Evolutionary conservation across 2,329 filamentous ascomycete genomes (phyloP).

Genomic region (Verticillium isaacii): DNA sequence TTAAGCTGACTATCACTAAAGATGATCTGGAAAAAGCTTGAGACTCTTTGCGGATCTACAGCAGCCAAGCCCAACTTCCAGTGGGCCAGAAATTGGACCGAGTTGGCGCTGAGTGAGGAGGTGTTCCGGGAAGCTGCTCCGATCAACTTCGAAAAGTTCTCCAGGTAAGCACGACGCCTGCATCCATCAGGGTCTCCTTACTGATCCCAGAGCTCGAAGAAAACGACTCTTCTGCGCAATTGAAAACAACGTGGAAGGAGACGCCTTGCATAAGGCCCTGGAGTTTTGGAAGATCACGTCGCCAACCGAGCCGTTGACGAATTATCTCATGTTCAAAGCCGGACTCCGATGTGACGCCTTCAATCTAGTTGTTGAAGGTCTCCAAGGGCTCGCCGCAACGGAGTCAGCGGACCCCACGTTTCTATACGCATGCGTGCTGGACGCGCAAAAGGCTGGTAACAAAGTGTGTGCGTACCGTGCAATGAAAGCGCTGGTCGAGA

Average conservation of each 20-base stretch:
- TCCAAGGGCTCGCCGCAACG: conserved; percentile 53
- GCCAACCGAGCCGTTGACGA: conserved; percentile 59
- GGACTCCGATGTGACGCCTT: conserved; percentile 56
- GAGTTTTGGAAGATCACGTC: conserved; percentile 52
- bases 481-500: conserved; percentile 27
- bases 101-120: neutral
- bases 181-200: neutral
- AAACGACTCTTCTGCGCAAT: conserved; percentile 71
- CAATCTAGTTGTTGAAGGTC: conserved; percentile 56
- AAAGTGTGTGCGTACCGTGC: conserved; percentile 45
- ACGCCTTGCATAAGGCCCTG: conserved; percentile 50
- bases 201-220: conserved; percentile 36
- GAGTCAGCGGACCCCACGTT: conserved; percentile 53
- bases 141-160: conserved; percentile 62
- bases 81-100: neutral
- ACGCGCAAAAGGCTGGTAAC: conserved; percentile 64
- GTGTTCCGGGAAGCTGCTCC: conserved; percentile 63
- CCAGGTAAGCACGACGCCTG: conserved; percentile 42
- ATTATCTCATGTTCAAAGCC: conserved; percentile 72
- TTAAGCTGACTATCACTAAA: conserved; percentile 23
- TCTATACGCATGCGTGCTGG: conserved; percentile 75
- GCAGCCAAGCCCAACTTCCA: neutral
- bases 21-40: conserved; percentile 80
- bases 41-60: conserved; percentile 37
- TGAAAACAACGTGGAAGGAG: conserved; percentile 44